A percentile compares a stretch with the other conserved stretches of the same genome.
phyloP scores from a whole-genome alignment of 2,329 filamentous ascomycete genomes.

The Emergomyces africanus region DNA sequence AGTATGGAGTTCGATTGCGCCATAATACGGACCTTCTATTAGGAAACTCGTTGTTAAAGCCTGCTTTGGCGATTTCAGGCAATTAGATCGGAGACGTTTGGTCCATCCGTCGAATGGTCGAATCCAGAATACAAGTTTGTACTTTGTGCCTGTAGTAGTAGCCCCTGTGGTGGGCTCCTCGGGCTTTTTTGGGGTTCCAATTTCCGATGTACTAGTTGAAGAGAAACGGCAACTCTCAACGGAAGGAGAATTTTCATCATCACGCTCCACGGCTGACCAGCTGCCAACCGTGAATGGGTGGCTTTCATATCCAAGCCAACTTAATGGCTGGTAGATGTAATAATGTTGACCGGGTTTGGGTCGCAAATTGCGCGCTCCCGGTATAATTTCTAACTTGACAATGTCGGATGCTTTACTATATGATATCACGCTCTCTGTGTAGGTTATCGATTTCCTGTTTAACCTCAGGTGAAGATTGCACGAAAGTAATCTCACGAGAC shows the following conservation, averaged over 20 bases:
- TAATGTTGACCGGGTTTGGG: constrained; percentile 35
- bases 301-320: constrained; percentile 32
- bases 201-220: background rate
- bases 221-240: background rate
- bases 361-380: constrained; percentile 17
- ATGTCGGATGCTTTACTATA: constrained; percentile 30
- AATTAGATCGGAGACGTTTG: constrained; percentile 23
- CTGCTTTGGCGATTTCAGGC: constrained; percentile 11
- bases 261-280: constrained; percentile 3
- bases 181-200: background rate
- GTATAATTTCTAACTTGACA: constrained; percentile 29
- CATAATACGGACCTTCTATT: constrained; percentile 37
- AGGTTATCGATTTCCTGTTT: constrained; percentile 8
- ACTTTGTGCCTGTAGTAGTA: constrained; percentile 1
- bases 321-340: constrained; percentile 33
- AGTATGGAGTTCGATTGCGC: constrained; percentile 22
- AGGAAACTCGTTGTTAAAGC: constrained; percentile 22
- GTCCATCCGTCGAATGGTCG: constrained; percentile 37
- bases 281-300: constrained; percentile 35
- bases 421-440: constrained; percentile 23
- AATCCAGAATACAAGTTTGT: constrained; percentile 32
- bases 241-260: background rate
- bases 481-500: constrained; percentile 27
- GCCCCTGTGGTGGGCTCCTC: background rate
- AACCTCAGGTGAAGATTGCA: constrained; percentile 26